Evolutionary conservation across 768 basidiomycete species (phyloP).

Genomic region (Boletus subcaerulescens): DNA sequence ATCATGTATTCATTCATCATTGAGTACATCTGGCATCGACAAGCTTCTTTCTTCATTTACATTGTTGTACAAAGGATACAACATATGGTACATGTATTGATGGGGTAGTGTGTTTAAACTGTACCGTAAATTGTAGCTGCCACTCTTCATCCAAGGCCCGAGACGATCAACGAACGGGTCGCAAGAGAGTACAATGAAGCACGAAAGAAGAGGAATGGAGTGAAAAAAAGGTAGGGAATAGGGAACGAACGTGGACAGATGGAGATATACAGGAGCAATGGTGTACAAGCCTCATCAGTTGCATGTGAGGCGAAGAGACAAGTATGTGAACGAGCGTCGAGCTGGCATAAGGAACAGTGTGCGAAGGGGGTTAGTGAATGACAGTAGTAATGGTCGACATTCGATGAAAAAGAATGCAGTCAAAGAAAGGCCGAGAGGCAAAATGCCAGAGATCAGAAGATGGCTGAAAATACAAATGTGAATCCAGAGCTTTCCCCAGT

Average conservation of each 20-base stretch:
- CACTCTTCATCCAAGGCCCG: constrained; percentile 1
- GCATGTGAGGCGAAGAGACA: background rate
- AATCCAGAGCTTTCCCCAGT: background rate
- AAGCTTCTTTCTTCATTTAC: constrained; percentile 18
- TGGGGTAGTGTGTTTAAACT: constrained; percentile 1
- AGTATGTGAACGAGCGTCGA: constrained; percentile 5
- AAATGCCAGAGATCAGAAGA: background rate
- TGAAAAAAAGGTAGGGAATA: background rate
- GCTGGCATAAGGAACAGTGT: background rate
- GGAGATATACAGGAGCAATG: background rate
- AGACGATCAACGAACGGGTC: constrained; percentile 13
- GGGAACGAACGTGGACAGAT: background rate
- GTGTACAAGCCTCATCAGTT: constrained; percentile 8
- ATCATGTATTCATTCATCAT: too few relatives aligned
- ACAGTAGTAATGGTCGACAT: background rate
- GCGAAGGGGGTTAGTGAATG: constrained; percentile 4
- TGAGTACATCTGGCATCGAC: background rate
- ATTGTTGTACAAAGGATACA: constrained; percentile 24
- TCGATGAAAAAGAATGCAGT: background rate
- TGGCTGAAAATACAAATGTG: background rate
- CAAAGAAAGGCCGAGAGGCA: background rate
- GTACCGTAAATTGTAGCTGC: constrained; percentile 21
- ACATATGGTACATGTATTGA: constrained; percentile 20
- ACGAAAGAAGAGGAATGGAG: constrained; percentile 2
- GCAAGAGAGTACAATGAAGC: constrained; percentile 9